Evolutionary conservation across 2,329 filamentous ascomycete genomes (phyloP).

Genomic region (Fusarium concolor): DNA sequence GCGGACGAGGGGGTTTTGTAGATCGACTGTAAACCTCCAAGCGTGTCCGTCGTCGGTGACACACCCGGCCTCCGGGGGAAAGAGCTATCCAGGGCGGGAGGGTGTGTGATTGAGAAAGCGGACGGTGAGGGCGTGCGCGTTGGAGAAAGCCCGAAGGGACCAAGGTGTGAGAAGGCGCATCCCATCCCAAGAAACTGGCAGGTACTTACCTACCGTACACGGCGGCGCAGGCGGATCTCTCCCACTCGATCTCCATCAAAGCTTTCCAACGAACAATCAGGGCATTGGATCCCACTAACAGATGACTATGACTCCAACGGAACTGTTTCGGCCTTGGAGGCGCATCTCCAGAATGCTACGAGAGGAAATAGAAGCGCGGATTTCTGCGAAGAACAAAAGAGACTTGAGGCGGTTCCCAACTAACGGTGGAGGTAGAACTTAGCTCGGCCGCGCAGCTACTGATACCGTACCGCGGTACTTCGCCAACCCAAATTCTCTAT

Average conservation of each 20-base stretch:
- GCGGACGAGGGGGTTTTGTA: slow-evolving; percentile 48
- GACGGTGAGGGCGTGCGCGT: slow-evolving; percentile 31
- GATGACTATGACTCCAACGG: slow-evolving; percentile 38
- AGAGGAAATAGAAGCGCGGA: slow-evolving; percentile 9
- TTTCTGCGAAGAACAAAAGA: slow-evolving; percentile 16
- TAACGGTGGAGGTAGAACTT: slow-evolving; percentile 39
- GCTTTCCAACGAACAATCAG: slow-evolving; percentile 14
- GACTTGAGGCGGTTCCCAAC: slow-evolving; percentile 18
- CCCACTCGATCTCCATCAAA: slow-evolving; percentile 24
- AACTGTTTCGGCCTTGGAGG: slow-evolving; percentile 37
- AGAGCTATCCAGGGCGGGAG: slow-evolving; percentile 40
- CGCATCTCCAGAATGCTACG: slow-evolving; percentile 19
- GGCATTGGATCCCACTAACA: slow-evolving; percentile 17
- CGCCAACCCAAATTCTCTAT: slow-evolving; percentile 14
- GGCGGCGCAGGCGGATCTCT: slow-evolving; percentile 32
- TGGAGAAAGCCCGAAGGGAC: slow-evolving; percentile 21
- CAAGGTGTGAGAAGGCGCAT: slow-evolving; percentile 33
- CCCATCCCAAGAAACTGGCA: slow-evolving; percentile 29
- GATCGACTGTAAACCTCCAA: slow-evolving; percentile 33
- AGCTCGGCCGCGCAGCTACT: slow-evolving; percentile 26
- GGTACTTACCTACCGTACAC: slow-evolving; percentile 10
- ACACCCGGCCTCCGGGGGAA: slow-evolving; percentile 43
- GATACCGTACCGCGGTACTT: slow-evolving; percentile 27
- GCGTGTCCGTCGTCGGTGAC: slow-evolving; percentile 40
- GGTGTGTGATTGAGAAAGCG: slow-evolving; percentile 25